phyloP scores from a whole-genome alignment of 495 filamentous ascomycete species.

The Neurospora sp. region DNA sequence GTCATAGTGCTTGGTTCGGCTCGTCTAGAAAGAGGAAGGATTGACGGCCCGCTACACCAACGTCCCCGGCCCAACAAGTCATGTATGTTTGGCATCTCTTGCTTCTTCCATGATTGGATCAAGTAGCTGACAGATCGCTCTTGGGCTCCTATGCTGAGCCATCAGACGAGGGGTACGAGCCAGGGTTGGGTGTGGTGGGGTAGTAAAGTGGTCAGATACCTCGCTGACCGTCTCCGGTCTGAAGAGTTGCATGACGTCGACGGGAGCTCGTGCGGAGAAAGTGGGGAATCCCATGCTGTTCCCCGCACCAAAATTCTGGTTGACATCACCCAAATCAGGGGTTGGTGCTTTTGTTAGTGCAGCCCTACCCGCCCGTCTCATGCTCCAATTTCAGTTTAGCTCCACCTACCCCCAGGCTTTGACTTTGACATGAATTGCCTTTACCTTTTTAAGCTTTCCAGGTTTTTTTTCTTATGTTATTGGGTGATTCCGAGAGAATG shows the following conservation, averaged over 20 bases:
- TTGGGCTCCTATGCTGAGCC: neutral
- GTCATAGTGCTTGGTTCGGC: neutral
- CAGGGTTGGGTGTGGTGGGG: neutral
- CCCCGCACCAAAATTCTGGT: neutral
- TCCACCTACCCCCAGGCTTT: neutral
- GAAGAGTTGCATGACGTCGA: neutral
- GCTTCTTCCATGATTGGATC: neutral
- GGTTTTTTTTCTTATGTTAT: neutral
- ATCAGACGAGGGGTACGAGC: neutral
- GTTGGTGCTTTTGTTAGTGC: neutral
- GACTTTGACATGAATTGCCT: neutral
- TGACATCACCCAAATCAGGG: neutral
- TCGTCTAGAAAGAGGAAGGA: neutral
- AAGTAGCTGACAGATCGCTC: neutral
- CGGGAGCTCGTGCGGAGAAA: neutral
- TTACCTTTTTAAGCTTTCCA: neutral
- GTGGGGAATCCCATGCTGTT: neutral
- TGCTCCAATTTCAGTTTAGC: neutral
- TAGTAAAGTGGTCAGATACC: neutral
- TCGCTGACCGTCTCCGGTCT: neutral
- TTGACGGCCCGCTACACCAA: neutral
- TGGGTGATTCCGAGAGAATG: neutral
- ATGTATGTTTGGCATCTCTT: neutral
- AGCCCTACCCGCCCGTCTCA: neutral
- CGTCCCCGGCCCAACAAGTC: neutral